Evolutionary conservation across 306 rosid species (phyloP).

Genomic region (Trifolium dubium): DNA sequence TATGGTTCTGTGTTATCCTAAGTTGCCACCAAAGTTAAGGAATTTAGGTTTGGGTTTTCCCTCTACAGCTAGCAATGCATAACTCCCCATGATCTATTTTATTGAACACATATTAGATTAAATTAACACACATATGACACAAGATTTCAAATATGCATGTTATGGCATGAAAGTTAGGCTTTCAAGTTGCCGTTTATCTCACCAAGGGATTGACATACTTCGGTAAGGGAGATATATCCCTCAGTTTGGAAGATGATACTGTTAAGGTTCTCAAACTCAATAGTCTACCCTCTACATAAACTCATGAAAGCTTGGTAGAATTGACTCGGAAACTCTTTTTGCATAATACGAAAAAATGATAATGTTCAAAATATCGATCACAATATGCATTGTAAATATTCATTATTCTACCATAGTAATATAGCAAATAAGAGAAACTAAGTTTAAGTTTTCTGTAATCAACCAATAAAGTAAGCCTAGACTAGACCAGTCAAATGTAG

Average conservation of each 20-base stretch:
- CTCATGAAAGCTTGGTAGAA: background rate
- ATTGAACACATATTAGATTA: background rate
- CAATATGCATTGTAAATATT: background rate
- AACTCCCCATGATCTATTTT: background rate
- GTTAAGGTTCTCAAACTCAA: background rate
- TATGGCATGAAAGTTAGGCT: background rate
- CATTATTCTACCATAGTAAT: background rate
- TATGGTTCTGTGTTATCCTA: background rate
- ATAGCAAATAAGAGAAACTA: background rate
- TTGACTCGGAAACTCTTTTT: background rate
- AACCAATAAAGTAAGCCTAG: background rate
- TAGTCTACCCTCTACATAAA: background rate
- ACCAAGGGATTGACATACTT: background rate
- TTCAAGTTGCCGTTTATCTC: constrained; percentile 1
- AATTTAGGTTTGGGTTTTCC: background rate
- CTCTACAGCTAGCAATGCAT: background rate
- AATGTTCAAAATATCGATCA: constrained; percentile 7
- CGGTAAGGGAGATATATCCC: background rate
- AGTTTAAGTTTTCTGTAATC: background rate
- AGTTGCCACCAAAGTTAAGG: background rate
- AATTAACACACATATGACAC: background rate
- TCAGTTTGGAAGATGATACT: background rate
- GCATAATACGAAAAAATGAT: background rate
- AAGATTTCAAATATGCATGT: background rate
- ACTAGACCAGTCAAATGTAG: background rate